A percentile compares a stretch with the other conserved stretches of the same genome.
Evolutionary conservation across 148 eudicot genomes (phyloP).

Genomic region (Amaranthus palmeri): DNA sequence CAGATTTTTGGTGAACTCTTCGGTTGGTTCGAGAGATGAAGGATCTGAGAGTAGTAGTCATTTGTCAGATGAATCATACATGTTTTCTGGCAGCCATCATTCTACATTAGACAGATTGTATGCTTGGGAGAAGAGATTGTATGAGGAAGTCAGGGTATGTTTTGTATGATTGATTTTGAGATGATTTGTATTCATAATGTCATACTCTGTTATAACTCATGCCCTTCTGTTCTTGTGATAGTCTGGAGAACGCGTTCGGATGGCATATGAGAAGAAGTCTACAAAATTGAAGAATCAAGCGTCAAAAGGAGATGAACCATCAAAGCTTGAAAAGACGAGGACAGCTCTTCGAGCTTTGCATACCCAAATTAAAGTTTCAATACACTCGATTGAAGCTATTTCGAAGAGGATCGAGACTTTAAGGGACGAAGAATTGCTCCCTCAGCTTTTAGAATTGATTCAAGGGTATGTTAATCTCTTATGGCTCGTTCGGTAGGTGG

Average conservation of each 20-base stretch:
- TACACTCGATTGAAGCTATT: constrained; percentile 84
- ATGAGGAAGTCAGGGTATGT: constrained; percentile 91
- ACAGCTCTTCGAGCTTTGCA: constrained; percentile 69
- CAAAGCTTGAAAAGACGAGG: constrained; percentile 66
- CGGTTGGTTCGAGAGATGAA: constrained; percentile 62
- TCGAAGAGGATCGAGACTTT: constrained; percentile 89
- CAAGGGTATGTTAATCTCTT: constrained; percentile 61
- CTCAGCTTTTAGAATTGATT: constrained; percentile 77
- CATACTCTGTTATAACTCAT: not conserved
- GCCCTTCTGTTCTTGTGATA: constrained; percentile 20
- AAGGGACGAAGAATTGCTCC: constrained; percentile 83
- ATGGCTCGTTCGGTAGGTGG: too few species aligned
- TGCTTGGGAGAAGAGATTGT: constrained; percentile 97
- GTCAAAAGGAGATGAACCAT: constrained; percentile 79
- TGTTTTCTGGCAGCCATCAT: constrained; percentile 72
- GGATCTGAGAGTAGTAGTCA: constrained; percentile 59
- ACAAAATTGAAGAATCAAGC: constrained; percentile 69
- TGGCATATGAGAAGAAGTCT: constrained; percentile 84
- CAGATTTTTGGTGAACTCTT: constrained; percentile 51
- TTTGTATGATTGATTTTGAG: constrained; percentile 1
- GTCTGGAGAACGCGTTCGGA: constrained; percentile 79
- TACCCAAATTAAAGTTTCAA: constrained; percentile 89
- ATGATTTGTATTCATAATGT: not conserved
- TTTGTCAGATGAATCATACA: constrained; percentile 63
- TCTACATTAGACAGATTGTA: constrained; percentile 79